A percentile compares a stretch with the other conserved stretches of the same genome.
Evolutionary conservation across 345 rosid genomes (phyloP).

Genomic region (Trapa incisa): DNA sequence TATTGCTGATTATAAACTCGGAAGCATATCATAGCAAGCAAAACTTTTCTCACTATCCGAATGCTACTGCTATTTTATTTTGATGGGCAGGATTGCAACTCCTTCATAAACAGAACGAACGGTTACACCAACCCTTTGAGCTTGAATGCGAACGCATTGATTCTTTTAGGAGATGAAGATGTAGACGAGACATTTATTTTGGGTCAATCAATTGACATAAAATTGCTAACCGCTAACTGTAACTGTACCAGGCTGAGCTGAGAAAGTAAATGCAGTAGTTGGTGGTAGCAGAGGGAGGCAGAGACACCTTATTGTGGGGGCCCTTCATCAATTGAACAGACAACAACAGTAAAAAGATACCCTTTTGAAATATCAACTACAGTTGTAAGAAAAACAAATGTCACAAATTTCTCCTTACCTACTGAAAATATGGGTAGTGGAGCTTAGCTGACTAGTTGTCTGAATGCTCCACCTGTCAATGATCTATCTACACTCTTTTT

Average conservation of each 20-base stretch:
- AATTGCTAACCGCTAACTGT: constrained; percentile 25
- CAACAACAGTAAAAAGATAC: neutral
- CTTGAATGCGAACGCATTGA: neutral
- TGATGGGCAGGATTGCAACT: neutral
- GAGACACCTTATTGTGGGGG: constrained; percentile 5
- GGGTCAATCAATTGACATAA: constrained; percentile 11
- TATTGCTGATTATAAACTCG: neutral
- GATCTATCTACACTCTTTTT: neutral
- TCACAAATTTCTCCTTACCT: neutral
- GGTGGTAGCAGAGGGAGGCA: constrained; percentile 12
- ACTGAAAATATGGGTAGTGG: neutral
- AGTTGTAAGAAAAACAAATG: neutral
- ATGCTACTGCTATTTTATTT: too few species aligned
- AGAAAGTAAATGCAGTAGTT: constrained; percentile 16
- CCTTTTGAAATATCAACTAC: neutral
- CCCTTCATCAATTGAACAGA: constrained; percentile 9
- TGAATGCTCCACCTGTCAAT: neutral
- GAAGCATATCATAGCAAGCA: too few species aligned
- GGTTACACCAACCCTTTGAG: neutral
- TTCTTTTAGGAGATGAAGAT: neutral
- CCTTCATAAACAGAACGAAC: neutral
- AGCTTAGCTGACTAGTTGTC: neutral
- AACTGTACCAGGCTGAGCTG: constrained; percentile 22
- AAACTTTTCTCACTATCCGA: neutral
- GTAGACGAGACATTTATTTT: neutral